These are phyloP conservation scores for Diaporthe citri DNA, from an alignment of 2,329 filamentous ascomycete genomes.

Conservation along the genomic window DNA sequence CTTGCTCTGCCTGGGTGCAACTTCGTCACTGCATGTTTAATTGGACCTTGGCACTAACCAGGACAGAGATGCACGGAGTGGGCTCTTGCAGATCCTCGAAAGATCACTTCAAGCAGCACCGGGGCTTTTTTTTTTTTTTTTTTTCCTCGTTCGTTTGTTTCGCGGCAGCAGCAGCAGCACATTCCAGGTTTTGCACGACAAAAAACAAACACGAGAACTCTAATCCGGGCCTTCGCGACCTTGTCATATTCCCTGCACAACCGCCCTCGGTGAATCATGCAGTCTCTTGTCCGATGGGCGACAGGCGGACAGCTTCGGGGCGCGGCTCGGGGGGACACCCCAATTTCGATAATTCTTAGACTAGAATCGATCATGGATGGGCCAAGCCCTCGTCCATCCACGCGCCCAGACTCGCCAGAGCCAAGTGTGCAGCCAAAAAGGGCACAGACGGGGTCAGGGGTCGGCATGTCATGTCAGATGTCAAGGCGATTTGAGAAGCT, in stretches of 20 bases:
- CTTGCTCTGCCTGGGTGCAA: conserved; percentile 15
- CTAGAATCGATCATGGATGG: conserved; percentile 22
- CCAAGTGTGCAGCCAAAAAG: conserved; percentile 2
- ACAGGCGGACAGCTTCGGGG: conserved; percentile 2
- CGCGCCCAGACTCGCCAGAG: conserved; percentile 12
- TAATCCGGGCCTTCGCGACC: conserved; percentile 7
- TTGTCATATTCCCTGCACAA: conserved; percentile 30
- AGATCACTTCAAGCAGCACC: conserved; percentile 1
- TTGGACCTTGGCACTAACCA: conserved; percentile 26
- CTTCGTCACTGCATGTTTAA: conserved; percentile 29
- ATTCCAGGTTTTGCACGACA: neutral
- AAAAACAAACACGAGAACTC: conserved; percentile 19
- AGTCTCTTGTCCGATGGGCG: conserved; percentile 1
- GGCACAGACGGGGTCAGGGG: conserved; percentile 31
- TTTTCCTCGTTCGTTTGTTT: too few relatives aligned
- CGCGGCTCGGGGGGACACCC: conserved; percentile 16
- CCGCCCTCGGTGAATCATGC: conserved; percentile 24
- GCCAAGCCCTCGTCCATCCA: conserved; percentile 24
- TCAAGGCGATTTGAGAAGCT: conserved; percentile 24
- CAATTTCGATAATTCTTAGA: conserved; percentile 16
- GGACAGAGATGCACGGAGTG: conserved; percentile 5
- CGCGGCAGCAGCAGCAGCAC: neutral
- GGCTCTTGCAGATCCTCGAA: conserved; percentile 23
- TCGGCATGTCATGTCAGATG: conserved; percentile 24
- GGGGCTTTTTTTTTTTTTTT: neutral